Evolutionary conservation across 306 rosid species (phyloP), one percentile per base, ranked within the genome.

Genomic region (Dicorynia guianensis): DNA sequence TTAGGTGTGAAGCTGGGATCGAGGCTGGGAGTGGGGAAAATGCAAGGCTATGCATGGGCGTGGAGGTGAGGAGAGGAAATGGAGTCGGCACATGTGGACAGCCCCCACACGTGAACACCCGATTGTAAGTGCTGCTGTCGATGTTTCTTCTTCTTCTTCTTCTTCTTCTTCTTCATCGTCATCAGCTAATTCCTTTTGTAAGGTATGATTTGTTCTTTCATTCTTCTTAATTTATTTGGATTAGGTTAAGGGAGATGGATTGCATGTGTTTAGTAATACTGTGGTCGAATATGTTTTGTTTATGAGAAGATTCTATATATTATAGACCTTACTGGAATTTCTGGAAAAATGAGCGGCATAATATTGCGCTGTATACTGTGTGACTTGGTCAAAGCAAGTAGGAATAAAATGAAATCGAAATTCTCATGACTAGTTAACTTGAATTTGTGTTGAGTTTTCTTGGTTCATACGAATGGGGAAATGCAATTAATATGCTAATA

Each of bases 1-100:
- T 78, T 72, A 67, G 72, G 63, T 68, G 38, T 79, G 81, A 69
- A 73, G 84, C 78, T 44, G 73, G 82, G 84, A 81, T 81, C 84
- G 84, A 76, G 71, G 71, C 71, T 69, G 61, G 82, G 69, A 75
- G 80, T 83, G 80, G 87, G 89, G 90, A 87, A 87, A 87, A 89
- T 86, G 91, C 89, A 47, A 87, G 91, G 93, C 86, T 89, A 86
- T 89, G 91, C 93, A 80, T 85, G 91, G 88, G 84, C 62, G 76
- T 72, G 68, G 78, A 78, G 80, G 88, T 85, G 88, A 85, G 72
- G 82, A 82, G 86, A 58, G 84, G 83, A 85, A 81, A 81, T 80
- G 79, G 80, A 57, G 49, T 82, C 86, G 87, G 92, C 92, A 81
- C 87, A 87, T 87, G 94, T 83, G 84, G 91, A 81, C 79, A 64